Evolutionary conservation across 192 early-diverging fungal species (phyloP).

Genomic region (Kappamyces sp.): DNA sequence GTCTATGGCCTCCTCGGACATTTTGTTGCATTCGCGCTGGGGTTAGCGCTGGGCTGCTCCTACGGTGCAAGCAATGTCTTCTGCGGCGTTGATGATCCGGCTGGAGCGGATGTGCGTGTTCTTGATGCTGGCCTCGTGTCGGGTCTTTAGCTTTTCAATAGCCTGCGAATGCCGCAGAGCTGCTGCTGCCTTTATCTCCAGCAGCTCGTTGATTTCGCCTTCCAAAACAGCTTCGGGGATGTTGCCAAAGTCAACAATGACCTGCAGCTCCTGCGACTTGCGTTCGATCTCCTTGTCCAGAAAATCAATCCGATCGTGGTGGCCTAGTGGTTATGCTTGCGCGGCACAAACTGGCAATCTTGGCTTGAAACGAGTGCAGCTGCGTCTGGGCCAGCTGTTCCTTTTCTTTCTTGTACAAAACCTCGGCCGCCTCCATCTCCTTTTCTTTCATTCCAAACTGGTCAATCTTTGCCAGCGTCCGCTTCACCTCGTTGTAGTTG

Average conservation of each 20-base stretch:
- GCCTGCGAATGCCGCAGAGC: too few species aligned
- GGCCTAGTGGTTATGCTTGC: too few species aligned
- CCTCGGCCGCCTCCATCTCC: constrained; percentile 5
- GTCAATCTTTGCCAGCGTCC: constrained; percentile 9
- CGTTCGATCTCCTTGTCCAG: too few species aligned
- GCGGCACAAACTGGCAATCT: too few species aligned
- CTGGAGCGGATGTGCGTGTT: constrained; percentile 3
- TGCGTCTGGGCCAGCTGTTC: not conserved
- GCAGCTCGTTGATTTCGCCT: too few species aligned
- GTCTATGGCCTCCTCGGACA: constrained; percentile 3
- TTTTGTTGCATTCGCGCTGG: constrained; percentile 9
- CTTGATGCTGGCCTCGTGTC: not conserved
- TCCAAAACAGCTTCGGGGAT: too few species aligned
- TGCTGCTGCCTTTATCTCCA: too few species aligned
- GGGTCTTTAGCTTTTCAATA: too few species aligned
- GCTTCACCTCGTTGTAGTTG: not conserved
- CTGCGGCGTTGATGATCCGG: constrained; percentile 13
- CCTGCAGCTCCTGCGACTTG: too few species aligned
- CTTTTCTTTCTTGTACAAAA: constrained; percentile 5
- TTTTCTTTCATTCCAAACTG: not conserved
- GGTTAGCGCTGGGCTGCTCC: not conserved
- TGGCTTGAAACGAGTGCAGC: too few species aligned
- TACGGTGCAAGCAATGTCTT: constrained; percentile 11
- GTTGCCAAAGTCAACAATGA: too few species aligned
- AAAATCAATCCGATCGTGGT: too few species aligned